These are phyloP conservation scores for Hyaloscypha hepaticicola DNA, from an alignment of 495 filamentous ascomycete genomes.

Conservation along the genomic window DNA sequence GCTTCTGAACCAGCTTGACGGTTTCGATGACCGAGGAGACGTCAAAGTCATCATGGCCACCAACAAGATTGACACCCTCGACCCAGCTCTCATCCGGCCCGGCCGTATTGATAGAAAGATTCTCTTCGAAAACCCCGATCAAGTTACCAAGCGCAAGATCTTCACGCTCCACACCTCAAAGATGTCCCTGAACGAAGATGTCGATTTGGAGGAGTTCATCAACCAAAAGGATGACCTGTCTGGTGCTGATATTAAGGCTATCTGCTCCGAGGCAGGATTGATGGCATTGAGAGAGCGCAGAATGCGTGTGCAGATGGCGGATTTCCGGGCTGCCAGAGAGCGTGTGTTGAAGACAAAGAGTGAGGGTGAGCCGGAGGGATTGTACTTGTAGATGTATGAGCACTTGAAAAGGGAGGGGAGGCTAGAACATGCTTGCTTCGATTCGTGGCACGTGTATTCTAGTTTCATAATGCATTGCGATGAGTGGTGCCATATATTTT, in stretches of 20 bases:
- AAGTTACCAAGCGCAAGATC: constrained; percentile 99
- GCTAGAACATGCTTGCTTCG: constrained; percentile 25
- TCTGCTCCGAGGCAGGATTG: constrained; percentile 94
- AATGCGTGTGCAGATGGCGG: constrained; percentile 99
- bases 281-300: constrained; percentile 93
- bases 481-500: constrained; percentile 5
- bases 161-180: constrained; percentile 99
- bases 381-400: constrained; percentile 77
- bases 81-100: constrained; percentile 93
- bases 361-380: constrained; percentile 94
- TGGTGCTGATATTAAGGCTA: constrained; percentile 97
- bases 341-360: constrained; percentile 98
- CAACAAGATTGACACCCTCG: constrained; percentile 98
- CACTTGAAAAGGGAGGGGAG: not conserved
- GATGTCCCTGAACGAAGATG: constrained; percentile 94
- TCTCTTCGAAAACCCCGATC: constrained; percentile 97
- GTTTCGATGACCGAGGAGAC: constrained; percentile 97
- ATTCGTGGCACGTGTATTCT: constrained; percentile 30
- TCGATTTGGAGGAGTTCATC: constrained; percentile 98
- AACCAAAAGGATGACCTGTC: constrained; percentile 97
- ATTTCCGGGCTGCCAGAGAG: constrained; percentile 91
- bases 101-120: constrained; percentile 99
- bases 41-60: constrained; percentile 99
- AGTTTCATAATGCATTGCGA: constrained; percentile 24
- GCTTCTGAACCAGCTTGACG: constrained; percentile 96